Evolutionary conservation across 2,329 filamentous ascomycete genomes (phyloP).

Genomic region (Tolypocladium guangdongense): DNA sequence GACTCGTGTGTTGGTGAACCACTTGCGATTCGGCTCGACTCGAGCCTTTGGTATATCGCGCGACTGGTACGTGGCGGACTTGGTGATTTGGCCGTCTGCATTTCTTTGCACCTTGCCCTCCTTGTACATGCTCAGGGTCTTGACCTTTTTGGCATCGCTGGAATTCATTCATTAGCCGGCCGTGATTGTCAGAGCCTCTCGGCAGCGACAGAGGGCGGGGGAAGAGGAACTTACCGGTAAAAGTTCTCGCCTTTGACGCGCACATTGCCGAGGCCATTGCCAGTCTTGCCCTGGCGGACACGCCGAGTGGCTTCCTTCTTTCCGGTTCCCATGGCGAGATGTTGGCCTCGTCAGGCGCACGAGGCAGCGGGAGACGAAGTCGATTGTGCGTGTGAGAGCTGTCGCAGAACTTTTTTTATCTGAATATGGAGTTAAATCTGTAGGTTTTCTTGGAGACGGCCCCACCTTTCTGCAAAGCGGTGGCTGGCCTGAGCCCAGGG

Average conservation of each 20-base stretch:
- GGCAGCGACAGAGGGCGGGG: neutral
- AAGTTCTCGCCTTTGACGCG: conserved; percentile 97
- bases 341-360: conserved; percentile 6
- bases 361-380: neutral
- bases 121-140: conserved; percentile 81
- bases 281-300: conserved; percentile 72
- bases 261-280: conserved; percentile 85
- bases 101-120: conserved; percentile 77
- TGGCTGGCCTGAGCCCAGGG: neutral
- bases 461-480: neutral
- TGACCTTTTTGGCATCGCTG: conserved; percentile 71
- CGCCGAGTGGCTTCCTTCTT: conserved; percentile 87
- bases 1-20: conserved; percentile 88
- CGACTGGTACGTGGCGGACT: conserved; percentile 76
- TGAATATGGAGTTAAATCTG: too few relatives aligned
- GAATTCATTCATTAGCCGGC: conserved; percentile 7
- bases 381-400: neutral
- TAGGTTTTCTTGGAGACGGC: neutral
- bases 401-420: neutral
- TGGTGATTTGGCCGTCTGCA: conserved; percentile 69
- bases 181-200: conserved; percentile 1
- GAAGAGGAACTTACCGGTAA: conserved; percentile 54
- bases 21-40: conserved; percentile 92
- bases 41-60: conserved; percentile 71
- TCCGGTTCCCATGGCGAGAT: conserved; percentile 61